These are phyloP conservation scores for Yamadazyma sp. DNA, from an alignment of 1,139 yeast species.

Conservation along the genomic window DNA sequence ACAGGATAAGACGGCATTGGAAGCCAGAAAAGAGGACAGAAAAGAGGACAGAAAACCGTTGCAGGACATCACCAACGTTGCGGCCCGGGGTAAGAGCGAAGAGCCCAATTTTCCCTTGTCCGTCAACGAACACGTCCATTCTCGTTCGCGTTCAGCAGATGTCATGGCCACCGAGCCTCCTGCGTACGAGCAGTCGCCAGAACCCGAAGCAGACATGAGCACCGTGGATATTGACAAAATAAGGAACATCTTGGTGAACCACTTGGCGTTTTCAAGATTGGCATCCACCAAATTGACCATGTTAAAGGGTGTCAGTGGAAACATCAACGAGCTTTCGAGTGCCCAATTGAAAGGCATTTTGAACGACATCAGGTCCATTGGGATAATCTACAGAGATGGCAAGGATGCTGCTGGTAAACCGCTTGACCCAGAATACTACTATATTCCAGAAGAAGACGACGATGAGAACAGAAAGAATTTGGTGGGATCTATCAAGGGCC, in stretches of 20 bases:
- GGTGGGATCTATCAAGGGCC: slow-evolving; percentile 78
- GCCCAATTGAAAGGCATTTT: slow-evolving; percentile 53
- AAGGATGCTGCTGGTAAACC: slow-evolving; percentile 97
- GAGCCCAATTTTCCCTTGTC: slow-evolving; percentile 5
- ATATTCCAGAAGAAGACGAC: slow-evolving; percentile 77
- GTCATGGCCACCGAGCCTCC: slow-evolving; percentile 1
- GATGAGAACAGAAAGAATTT: slow-evolving; percentile 67
- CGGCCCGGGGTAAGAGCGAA: slow-evolving; percentile 1
- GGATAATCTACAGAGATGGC: slow-evolving; percentile 82
- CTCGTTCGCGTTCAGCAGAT: slow-evolving; percentile 1
- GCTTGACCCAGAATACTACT: slow-evolving; percentile 89
- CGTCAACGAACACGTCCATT: background rate
- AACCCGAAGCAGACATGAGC: slow-evolving; percentile 20
- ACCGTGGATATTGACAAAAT: slow-evolving; percentile 48
- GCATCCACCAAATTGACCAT: slow-evolving; percentile 81
- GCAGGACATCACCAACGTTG: slow-evolving; percentile 12
- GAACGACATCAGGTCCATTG: slow-evolving; percentile 58
- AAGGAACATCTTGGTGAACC: slow-evolving; percentile 70
- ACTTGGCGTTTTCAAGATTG: slow-evolving; percentile 84
- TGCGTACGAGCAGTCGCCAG: slow-evolving; percentile 7
- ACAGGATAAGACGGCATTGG: background rate
- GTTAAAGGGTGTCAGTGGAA: slow-evolving; percentile 59
- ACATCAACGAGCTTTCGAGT: slow-evolving; percentile 42
- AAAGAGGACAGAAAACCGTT: slow-evolving; percentile 5
- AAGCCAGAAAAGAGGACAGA: background rate